These are phyloP conservation scores for Huntiella bhutanensis DNA, from an alignment of 2,329 filamentous ascomycete species.

Conservation along the genomic window DNA sequence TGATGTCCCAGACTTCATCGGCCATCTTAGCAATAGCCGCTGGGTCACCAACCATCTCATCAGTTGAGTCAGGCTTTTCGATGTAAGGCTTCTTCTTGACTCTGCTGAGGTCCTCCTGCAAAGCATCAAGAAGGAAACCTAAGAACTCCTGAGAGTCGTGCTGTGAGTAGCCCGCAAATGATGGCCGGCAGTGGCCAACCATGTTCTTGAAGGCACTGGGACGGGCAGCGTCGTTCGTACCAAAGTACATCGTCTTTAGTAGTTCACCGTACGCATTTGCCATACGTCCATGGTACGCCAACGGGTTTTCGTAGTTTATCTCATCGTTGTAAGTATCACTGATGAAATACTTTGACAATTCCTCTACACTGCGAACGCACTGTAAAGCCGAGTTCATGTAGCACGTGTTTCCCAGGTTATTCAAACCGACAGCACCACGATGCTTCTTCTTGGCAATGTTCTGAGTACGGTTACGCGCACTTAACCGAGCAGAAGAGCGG, in stretches of 20 bases:
- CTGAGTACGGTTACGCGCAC: conserved; percentile 54
- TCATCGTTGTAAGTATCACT: conserved; percentile 55
- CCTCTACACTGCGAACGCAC: conserved; percentile 82
- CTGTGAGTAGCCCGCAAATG: conserved; percentile 87
- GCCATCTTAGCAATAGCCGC: conserved; percentile 70
- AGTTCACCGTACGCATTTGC: conserved; percentile 68
- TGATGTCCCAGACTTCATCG: conserved; percentile 76
- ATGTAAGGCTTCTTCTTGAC: conserved; percentile 94
- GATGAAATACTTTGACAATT: conserved; percentile 82
- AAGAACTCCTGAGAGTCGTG: conserved; percentile 97
- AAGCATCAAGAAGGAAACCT: conserved; percentile 78
- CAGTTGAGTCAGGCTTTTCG: conserved; percentile 92
- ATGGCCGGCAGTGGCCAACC: conserved; percentile 46
- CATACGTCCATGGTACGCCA: conserved; percentile 71
- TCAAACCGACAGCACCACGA: conserved; percentile 62
- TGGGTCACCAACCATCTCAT: conserved; percentile 77
- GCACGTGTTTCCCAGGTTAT: conserved; percentile 89
- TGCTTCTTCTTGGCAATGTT: conserved; percentile 52
- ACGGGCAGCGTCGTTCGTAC: conserved; percentile 48
- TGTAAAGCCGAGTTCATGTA: conserved; percentile 98
- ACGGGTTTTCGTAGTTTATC: conserved; percentile 66
- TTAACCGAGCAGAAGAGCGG: conserved; percentile 37
- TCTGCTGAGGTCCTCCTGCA: conserved; percentile 89
- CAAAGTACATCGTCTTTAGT: conserved; percentile 59
- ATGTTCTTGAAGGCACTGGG: conserved; percentile 43